These are phyloP conservation scores for Akanthomyces uredinophilus DNA, from an alignment of 2,329 filamentous ascomycete species.

Conservation along the genomic window DNA sequence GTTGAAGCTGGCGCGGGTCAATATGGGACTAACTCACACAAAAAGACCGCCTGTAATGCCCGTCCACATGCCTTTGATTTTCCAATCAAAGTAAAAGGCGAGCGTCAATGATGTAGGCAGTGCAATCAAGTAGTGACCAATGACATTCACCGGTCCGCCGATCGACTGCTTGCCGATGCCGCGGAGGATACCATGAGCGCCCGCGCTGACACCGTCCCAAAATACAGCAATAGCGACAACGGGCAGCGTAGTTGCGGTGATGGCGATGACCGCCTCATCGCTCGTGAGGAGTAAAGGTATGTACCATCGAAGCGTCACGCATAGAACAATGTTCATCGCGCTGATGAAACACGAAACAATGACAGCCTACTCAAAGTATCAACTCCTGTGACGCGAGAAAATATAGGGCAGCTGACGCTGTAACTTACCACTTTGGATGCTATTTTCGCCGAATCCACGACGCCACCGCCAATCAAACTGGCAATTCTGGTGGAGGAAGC, in stretches of 20 bases:
- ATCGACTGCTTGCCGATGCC: slow-evolving; percentile 85
- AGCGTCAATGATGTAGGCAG: slow-evolving; percentile 77
- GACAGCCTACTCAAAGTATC: slow-evolving; percentile 43
- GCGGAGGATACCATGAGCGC: slow-evolving; percentile 78
- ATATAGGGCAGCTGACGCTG: background rate
- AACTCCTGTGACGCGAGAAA: background rate
- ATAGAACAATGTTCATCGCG: slow-evolving; percentile 67
- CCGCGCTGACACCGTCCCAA: slow-evolving; percentile 74
- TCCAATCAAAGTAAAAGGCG: slow-evolving; percentile 73
- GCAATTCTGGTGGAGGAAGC: slow-evolving; percentile 84
- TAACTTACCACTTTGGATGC: slow-evolving; percentile 64
- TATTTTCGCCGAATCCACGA: slow-evolving; percentile 74
- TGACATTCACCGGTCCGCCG: slow-evolving; percentile 81
- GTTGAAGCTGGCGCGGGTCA: background rate
- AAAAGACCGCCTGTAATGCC: slow-evolving; percentile 69
- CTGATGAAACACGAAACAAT: slow-evolving; percentile 63
- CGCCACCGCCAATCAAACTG: slow-evolving; percentile 85
- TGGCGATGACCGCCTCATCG: slow-evolving; percentile 62
- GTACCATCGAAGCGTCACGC: slow-evolving; percentile 62
- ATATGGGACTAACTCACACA: background rate
- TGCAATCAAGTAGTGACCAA: slow-evolving; percentile 81
- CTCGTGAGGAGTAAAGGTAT: slow-evolving; percentile 74
- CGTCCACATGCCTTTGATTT: slow-evolving; percentile 74
- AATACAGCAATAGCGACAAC: slow-evolving; percentile 84
- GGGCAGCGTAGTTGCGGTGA: slow-evolving; percentile 69